phyloP scores from a whole-genome alignment of 2,329 filamentous ascomycete genomes.

The Camillea tinctor region DNA sequence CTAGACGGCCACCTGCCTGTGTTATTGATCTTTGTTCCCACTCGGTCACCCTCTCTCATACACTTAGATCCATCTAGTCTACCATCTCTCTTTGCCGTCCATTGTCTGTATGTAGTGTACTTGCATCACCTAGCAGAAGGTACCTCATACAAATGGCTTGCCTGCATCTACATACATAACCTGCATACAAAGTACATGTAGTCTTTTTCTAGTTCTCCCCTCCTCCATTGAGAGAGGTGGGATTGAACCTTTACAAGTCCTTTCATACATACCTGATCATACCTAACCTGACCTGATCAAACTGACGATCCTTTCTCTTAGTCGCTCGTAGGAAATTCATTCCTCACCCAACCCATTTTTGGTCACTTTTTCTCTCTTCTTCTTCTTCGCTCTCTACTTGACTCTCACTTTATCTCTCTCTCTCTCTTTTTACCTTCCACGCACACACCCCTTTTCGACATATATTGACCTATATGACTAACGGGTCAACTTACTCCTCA shows the following conservation, averaged over 20 bases:
- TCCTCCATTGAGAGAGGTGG: neutral
- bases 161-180: neutral
- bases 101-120: no score
- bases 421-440: constrained; percentile 16
- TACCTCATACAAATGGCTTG: neutral
- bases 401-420: constrained; percentile 13
- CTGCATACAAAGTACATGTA: constrained; percentile 13
- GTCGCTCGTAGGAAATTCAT: neutral
- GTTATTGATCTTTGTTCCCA: neutral
- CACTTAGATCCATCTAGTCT: no score
- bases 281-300: constrained; percentile 10
- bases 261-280: constrained; percentile 19
- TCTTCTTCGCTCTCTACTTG: constrained; percentile 15
- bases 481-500: no score
- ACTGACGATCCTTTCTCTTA: neutral
- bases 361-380: constrained; percentile 3
- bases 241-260: neutral
- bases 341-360: neutral
- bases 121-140: neutral
- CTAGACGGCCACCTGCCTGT: neutral
- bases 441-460: constrained; percentile 12
- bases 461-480: no score
- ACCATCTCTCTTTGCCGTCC: no score
- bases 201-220: neutral
- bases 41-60: neutral